A percentile compares a stretch with the other conserved stretches of the same genome.
Evolutionary conservation across 768 basidiomycete species (phyloP).

Genomic region (Boletales sp.): DNA sequence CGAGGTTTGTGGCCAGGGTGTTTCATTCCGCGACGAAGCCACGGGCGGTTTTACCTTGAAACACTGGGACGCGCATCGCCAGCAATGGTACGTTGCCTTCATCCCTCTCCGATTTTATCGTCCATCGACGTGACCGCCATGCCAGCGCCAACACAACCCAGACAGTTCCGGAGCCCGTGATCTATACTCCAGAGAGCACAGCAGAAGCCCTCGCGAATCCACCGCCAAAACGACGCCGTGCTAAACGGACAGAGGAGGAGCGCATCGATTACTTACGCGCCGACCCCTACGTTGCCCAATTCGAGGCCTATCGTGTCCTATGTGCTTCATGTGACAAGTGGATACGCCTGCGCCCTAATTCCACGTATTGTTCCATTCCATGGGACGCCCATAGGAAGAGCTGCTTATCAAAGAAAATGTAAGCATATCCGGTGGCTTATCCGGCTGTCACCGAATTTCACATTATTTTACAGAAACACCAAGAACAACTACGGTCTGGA

Average conservation of each 20-base stretch:
- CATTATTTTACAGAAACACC: constrained; percentile 23
- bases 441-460: constrained; percentile 6
- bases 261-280: constrained; percentile 64
- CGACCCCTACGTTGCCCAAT: constrained; percentile 77
- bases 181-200: constrained; percentile 41
- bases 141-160: constrained; percentile 31
- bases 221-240: constrained; percentile 61
- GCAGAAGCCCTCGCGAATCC: constrained; percentile 44
- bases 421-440: constrained; percentile 21
- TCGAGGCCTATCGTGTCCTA: constrained; percentile 76
- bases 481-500: constrained; percentile 60
- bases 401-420: constrained; percentile 78
- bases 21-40: constrained; percentile 65
- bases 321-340: constrained; percentile 82
- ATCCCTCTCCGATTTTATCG: neutral
- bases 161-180: constrained; percentile 34
- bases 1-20: constrained; percentile 55
- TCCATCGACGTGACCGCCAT: constrained; percentile 6
- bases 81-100: constrained; percentile 46
- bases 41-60: constrained; percentile 62
- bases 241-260: constrained; percentile 75
- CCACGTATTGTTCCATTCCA: constrained; percentile 83
- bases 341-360: constrained; percentile 83
- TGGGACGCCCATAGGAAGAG: constrained; percentile 86
- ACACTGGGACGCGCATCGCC: constrained; percentile 67